phyloP scores from a whole-genome alignment of 2,329 filamentous ascomycete species.

The Ophiostoma himal-ulmi region DNA sequence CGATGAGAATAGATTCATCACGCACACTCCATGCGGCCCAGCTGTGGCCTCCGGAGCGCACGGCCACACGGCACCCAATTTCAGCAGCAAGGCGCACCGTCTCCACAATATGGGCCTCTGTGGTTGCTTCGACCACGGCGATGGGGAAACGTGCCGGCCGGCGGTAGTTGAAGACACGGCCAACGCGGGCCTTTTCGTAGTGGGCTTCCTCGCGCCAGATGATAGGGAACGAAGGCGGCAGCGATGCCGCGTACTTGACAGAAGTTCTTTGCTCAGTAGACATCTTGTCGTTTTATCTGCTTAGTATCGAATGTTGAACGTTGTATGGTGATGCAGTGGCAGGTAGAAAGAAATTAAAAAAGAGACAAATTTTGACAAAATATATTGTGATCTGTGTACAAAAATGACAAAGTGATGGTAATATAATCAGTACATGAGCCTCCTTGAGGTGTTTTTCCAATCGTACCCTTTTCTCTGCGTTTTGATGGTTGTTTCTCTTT shows the following conservation, averaged over 20 bases:
- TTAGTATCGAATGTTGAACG: neutral
- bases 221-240: conserved; percentile 23
- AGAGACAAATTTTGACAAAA: neutral
- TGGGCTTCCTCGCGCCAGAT: conserved; percentile 15
- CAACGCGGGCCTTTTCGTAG: conserved; percentile 23
- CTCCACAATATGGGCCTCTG: conserved; percentile 33
- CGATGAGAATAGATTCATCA: conserved; percentile 40
- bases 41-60: conserved; percentile 44
- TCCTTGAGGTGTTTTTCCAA: neutral
- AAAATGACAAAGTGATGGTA: neutral
- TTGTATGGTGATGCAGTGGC: neutral
- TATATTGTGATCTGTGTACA: neutral
- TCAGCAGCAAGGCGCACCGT: conserved; percentile 37
- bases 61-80: conserved; percentile 35
- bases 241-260: neutral
- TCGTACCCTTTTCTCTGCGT: neutral
- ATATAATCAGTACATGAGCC: conserved; percentile 14
- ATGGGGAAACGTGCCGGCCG: conserved; percentile 36
- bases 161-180: conserved; percentile 43
- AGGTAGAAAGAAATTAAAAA: neutral
- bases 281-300: neutral
- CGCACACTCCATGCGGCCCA: conserved; percentile 45
- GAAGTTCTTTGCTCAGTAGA: neutral
- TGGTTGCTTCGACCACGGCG: conserved; percentile 38
- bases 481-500: neutral